These are phyloP conservation scores for Phlebiopsis gigantea DNA, from an alignment of 768 basidiomycete species.

Conservation along the genomic window DNA sequence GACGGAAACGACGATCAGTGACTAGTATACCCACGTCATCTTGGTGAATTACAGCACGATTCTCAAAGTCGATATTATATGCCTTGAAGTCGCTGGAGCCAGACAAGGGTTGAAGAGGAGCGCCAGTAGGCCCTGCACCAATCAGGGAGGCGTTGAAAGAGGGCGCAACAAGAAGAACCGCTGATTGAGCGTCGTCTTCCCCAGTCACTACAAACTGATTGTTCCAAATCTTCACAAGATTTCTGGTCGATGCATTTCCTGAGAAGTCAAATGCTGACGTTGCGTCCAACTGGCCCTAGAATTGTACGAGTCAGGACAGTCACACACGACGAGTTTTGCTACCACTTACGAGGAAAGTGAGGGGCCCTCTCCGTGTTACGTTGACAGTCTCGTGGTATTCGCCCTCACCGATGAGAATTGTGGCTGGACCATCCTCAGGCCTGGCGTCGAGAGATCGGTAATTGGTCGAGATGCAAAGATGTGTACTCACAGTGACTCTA, in stretches of 20 bases:
- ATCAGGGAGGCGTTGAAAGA: conserved; percentile 52
- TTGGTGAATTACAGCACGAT: conserved; percentile 44
- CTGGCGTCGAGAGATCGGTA: too few relatives aligned
- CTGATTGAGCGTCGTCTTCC: conserved; percentile 53
- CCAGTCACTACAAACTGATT: conserved; percentile 36
- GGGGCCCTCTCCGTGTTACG: conserved; percentile 45
- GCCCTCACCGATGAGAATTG: conserved; percentile 53
- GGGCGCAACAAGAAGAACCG: conserved; percentile 53
- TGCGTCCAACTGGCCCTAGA: conserved; percentile 44
- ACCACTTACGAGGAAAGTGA: conserved; percentile 52
- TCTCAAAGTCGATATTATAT: conserved; percentile 65
- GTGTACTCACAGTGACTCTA: conserved; percentile 44
- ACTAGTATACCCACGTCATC: not conserved
- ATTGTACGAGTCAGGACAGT: not conserved
- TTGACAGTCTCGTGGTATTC: conserved; percentile 58
- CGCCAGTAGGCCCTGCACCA: conserved; percentile 55
- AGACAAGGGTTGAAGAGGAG: conserved; percentile 43
- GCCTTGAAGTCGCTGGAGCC: conserved; percentile 56
- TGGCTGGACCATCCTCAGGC: conserved; percentile 32
- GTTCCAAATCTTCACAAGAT: conserved; percentile 51
- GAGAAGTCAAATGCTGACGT: conserved; percentile 31
- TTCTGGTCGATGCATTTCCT: conserved; percentile 39
- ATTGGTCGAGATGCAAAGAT: not conserved
- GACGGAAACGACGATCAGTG: too few relatives aligned
- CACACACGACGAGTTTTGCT: not conserved